Evolutionary conservation across 768 basidiomycete species (phyloP).

Genomic region (Gymnopilus dilepis): DNA sequence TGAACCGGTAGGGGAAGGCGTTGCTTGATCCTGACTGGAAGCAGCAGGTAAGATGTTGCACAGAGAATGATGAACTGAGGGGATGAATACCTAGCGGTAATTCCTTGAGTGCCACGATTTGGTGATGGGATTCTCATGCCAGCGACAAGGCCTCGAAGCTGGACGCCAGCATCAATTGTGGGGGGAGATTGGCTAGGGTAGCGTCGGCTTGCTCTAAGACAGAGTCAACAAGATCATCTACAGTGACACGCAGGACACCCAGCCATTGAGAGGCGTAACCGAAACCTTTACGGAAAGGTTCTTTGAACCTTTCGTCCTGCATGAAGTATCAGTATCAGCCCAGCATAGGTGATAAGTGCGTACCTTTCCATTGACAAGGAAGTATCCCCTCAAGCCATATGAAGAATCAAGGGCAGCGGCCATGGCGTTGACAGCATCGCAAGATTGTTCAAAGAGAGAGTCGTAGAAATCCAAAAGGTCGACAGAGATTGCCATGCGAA

Average conservation of each 20-base stretch:
- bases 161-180: no score
- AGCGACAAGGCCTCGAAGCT: no score
- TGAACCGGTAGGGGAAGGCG: no score
- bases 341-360: neutral
- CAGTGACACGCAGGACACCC: neutral
- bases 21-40: no score
- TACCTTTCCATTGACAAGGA: conserved; percentile 21
- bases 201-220: neutral
- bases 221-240: neutral
- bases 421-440: conserved; percentile 39
- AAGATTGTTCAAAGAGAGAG: conserved; percentile 40
- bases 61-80: no score
- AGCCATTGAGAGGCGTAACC: conserved; percentile 4
- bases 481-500: conserved; percentile 31
- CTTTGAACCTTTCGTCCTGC: conserved; percentile 1
- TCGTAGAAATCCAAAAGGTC: conserved; percentile 38
- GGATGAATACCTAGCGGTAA: no score
- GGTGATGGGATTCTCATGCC: no score
- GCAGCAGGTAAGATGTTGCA: no score
- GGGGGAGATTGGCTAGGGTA: no score
- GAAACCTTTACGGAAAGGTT: neutral
- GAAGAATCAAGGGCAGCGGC: conserved; percentile 32
- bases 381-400: conserved; percentile 34
- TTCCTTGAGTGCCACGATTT: no score
- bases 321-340: neutral